Base-by-base conservation (phyloP, 1,284 basidiomycete genomes). In the Naganishia cerealis region DNA sequence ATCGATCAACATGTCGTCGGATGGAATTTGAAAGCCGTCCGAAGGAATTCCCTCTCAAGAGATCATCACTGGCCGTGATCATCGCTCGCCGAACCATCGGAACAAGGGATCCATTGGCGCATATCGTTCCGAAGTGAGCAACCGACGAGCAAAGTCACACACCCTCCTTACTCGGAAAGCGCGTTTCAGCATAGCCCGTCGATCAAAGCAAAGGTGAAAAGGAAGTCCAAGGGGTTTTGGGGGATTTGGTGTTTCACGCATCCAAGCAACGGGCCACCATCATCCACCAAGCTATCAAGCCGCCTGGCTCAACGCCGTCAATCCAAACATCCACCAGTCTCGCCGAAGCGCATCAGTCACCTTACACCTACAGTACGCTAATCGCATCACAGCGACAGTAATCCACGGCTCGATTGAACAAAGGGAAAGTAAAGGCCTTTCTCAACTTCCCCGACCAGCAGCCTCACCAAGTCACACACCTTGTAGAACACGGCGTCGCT, bases 201-300 rank as follows among this genome's bases (percentile, higher is more conserved):
- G 43, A 63, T 63, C 50, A 53, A 50, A 50, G 4, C 24, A 10
- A 24, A 13, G 18, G 10, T 46, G 46, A 24, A 63, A 62, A 63
- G 61, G 61, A 63, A 53, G 61, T 36, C 21, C 57, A 40, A 54
- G 50, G 33, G 38, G 21, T 39, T 36, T 54, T 16, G 54, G 50
- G 57, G 61, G 50, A 63, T 63, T 39, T 16, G 15, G 21, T 24
- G 46, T 48, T 61, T 48, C 58, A 63, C 13, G n/a, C 26, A 13
- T 21, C 39, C 29, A 33, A 40, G 21, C 21, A 12, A 52, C 46
- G 29, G 33, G n/a, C 33, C 43, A 48, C 24, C 29, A 26, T 8
- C 29, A 52, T 52, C 36, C 56, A 24, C n/a, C 9, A 12, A 33
- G 29, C 29, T 6, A 33, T 3, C 29, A 6, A 33, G 29, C 29